Evolutionary conservation across 2,329 filamentous ascomycete species (phyloP).

Genomic region (Exophiala mesophila): DNA sequence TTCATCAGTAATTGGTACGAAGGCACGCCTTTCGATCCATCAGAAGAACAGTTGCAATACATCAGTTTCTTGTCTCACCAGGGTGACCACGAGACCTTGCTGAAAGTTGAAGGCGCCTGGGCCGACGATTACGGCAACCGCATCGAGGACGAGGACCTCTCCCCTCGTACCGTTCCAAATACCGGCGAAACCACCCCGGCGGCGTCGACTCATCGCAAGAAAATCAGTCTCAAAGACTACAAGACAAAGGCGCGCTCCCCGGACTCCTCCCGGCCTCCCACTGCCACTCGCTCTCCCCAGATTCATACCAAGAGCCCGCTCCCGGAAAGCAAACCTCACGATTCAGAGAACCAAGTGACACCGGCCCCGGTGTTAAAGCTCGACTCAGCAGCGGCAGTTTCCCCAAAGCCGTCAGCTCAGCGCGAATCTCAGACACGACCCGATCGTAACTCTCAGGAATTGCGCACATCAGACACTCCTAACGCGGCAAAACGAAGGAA

Average conservation of each 20-base stretch:
- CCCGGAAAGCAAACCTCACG: background rate
- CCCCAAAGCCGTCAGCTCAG: slow-evolving; percentile 3
- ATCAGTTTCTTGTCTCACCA: slow-evolving; percentile 58
- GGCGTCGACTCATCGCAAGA: slow-evolving; percentile 49
- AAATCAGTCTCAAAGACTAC: slow-evolving; percentile 58
- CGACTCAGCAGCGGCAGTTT: background rate
- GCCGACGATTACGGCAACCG: slow-evolving; percentile 44
- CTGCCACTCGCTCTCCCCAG: slow-evolving; percentile 1
- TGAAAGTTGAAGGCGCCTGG: slow-evolving; percentile 49
- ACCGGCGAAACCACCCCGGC: slow-evolving; percentile 39
- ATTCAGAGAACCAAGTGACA: background rate
- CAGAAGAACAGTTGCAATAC: slow-evolving; percentile 58
- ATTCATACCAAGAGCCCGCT: background rate
- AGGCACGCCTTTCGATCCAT: slow-evolving; percentile 48
- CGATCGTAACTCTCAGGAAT: too few relatives aligned
- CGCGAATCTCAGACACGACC: slow-evolving; percentile 6
- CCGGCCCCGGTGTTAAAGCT: background rate
- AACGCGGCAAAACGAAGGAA: slow-evolving; percentile 38
- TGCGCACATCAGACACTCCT: slow-evolving; percentile 22
- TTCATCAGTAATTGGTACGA: slow-evolving; percentile 45
- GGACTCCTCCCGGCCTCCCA: slow-evolving; percentile 3
- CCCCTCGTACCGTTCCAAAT: slow-evolving; percentile 31
- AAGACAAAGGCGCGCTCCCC: slow-evolving; percentile 49
- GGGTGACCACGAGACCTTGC: slow-evolving; percentile 48
- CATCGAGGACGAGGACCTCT: slow-evolving; percentile 39